phyloP scores from a whole-genome alignment of 495 filamentous ascomycete genomes.

The Jackrogersella multiformis region DNA sequence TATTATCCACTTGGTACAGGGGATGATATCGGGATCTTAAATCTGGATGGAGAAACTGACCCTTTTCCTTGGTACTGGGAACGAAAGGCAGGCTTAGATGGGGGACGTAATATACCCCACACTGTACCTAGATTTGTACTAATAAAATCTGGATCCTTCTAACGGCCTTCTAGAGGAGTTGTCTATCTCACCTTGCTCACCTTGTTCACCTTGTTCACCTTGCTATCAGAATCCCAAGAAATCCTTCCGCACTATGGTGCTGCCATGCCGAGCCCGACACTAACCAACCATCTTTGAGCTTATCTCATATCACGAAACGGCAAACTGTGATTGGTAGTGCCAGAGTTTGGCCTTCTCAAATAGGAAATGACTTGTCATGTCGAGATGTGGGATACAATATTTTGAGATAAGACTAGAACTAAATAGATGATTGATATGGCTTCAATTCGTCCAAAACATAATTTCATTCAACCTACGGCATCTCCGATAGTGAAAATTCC shows the following conservation, averaged over 20 bases:
- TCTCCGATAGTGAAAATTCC: background rate
- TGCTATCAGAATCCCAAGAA: constrained; percentile 1
- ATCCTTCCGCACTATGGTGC: background rate
- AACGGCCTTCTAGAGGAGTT: no score
- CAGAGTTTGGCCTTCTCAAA: constrained; percentile 21
- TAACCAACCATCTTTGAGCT: background rate
- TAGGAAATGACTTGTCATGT: constrained; percentile 27
- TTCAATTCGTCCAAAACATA: background rate
- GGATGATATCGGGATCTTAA: background rate
- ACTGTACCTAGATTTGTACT: no score
- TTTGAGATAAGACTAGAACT: constrained; percentile 3
- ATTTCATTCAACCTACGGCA: background rate
- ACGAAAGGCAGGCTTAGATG: background rate
- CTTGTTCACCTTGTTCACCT: constrained; percentile 7
- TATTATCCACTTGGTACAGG: background rate
- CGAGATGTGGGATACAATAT: constrained; percentile 8
- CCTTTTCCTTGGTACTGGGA: constrained; percentile 6
- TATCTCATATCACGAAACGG: constrained; percentile 18
- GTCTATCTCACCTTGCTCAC: background rate
- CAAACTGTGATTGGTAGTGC: constrained; percentile 14
- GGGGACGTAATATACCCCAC: no score
- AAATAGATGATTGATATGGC: background rate
- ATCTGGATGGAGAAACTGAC: background rate
- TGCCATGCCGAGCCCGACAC: background rate
- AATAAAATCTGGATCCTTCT: no score